These are phyloP conservation scores for Caloboletus inedulis DNA, from an alignment of 1,284 basidiomycete genomes.

Conservation along the genomic window DNA sequence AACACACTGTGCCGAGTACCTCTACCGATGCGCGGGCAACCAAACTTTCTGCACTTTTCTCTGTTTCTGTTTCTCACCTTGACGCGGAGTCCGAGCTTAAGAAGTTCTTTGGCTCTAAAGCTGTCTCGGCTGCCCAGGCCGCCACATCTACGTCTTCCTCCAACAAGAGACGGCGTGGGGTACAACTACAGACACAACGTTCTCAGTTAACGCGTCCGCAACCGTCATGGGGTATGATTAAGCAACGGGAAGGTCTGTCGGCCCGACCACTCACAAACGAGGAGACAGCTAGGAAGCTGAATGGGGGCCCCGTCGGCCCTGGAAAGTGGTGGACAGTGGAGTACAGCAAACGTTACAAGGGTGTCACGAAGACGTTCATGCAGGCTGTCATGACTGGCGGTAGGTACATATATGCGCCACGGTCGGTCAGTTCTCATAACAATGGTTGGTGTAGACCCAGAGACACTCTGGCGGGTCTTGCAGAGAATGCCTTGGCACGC, in stretches of 20 bases:
- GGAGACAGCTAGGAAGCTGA: slow-evolving; percentile 49
- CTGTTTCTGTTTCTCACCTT: slow-evolving; percentile 74
- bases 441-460: slow-evolving; percentile 50
- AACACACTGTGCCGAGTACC: slow-evolving; percentile 33
- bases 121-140: slow-evolving; percentile 60
- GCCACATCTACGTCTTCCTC: slow-evolving; percentile 31
- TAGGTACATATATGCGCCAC: slow-evolving; percentile 35
- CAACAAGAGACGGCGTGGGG: slow-evolving; percentile 30
- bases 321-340: slow-evolving; percentile 88
- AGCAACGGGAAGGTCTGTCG: slow-evolving; percentile 66
- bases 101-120: slow-evolving; percentile 88
- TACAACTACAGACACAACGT: slow-evolving; percentile 37
- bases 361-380: slow-evolving; percentile 77
- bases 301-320: slow-evolving; percentile 40
- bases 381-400: slow-evolving; percentile 77
- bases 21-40: slow-evolving; percentile 10
- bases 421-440: neutral
- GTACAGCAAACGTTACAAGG: slow-evolving; percentile 80
- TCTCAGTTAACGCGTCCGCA: slow-evolving; percentile 66
- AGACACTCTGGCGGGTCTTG: slow-evolving; percentile 60
- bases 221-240: slow-evolving; percentile 59
- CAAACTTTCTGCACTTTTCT: slow-evolving; percentile 58
- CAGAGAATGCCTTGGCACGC: slow-evolving; percentile 76
- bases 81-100: slow-evolving; percentile 87
- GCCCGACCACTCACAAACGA: slow-evolving; percentile 54